Evolutionary conservation across 306 rosid genomes (phyloP).

Genomic region (Citrullus amarus): DNA sequence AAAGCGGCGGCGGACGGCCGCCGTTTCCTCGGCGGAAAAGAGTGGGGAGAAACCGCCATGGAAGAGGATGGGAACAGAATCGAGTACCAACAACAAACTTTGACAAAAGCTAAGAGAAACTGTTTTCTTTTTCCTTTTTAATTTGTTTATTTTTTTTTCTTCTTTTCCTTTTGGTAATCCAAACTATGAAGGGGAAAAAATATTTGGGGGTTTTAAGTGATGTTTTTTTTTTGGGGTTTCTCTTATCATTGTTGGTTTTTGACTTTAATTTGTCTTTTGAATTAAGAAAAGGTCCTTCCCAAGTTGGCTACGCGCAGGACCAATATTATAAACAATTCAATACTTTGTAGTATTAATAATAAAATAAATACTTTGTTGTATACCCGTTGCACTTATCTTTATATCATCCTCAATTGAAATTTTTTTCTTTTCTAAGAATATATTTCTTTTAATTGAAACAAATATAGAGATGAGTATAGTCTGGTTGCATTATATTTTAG

Average conservation of each 20-base stretch:
- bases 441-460: too few relatives aligned
- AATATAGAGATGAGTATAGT: too few relatives aligned
- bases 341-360: background rate
- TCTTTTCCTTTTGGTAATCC: background rate
- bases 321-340: background rate
- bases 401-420: too few relatives aligned
- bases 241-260: background rate
- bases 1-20: constrained; percentile 51
- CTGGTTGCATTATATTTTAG: too few relatives aligned
- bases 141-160: background rate
- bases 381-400: too few relatives aligned
- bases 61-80: background rate
- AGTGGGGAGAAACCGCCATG: constrained; percentile 50
- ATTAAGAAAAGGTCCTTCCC: background rate
- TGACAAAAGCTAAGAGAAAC: background rate
- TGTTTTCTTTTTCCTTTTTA: too few relatives aligned
- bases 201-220: background rate
- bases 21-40: constrained; percentile 43
- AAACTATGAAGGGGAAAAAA: background rate
- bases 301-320: background rate
- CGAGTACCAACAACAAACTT: too few relatives aligned
- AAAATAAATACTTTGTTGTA: too few relatives aligned
- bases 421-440: too few relatives aligned
- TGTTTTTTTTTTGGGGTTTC: too few relatives aligned
- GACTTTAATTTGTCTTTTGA: background rate